These are phyloP conservation scores for Fragilaria crotonensis DNA, from an alignment of 108 stramenopile genomes.

Conservation along the genomic window DNA sequence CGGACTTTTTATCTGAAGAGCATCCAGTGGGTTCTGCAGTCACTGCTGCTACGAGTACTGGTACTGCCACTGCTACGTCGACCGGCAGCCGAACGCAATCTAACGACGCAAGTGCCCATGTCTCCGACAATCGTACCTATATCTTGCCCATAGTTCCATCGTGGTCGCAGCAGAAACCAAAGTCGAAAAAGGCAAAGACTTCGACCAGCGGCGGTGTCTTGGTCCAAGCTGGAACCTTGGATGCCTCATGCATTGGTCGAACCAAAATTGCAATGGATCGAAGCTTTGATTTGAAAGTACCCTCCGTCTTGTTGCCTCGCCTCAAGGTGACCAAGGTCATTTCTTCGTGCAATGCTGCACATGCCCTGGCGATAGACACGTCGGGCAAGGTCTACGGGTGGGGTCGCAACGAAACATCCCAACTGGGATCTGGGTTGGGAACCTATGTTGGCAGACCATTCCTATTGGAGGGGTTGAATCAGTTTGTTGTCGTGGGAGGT, in stretches of 20 bases:
- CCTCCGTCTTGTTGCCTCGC: conserved; percentile 42
- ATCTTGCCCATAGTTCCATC: conserved; percentile 21
- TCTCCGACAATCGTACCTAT: conserved; percentile 15
- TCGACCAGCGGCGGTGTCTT: conserved; percentile 30
- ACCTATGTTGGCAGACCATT: conserved; percentile 29
- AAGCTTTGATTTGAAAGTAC: conserved; percentile 40
- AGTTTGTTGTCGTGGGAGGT: conserved; percentile 38
- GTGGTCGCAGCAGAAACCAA: not conserved
- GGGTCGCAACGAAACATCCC: conserved; percentile 70
- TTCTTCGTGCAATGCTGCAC: conserved; percentile 56
- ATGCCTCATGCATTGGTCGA: conserved; percentile 50
- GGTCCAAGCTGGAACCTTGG: conserved; percentile 80
- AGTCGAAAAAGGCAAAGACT: conserved; percentile 11
- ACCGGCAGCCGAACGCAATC: not conserved
- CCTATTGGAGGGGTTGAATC: conserved; percentile 13
- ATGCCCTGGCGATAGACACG: conserved; percentile 59
- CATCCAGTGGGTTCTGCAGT: too few species aligned
- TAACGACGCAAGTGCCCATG: conserved; percentile 2
- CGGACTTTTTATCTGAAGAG: conserved; percentile 77
- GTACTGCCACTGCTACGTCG: not conserved
- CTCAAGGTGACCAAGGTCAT: conserved; percentile 37
- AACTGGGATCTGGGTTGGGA: conserved; percentile 26
- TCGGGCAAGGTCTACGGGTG: conserved; percentile 68
- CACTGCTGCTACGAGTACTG: conserved; percentile 23
- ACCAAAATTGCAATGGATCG: conserved; percentile 22